Conservation (phyloP, 257 asterid genomes). For the Gentiana macrophylla region DNA sequence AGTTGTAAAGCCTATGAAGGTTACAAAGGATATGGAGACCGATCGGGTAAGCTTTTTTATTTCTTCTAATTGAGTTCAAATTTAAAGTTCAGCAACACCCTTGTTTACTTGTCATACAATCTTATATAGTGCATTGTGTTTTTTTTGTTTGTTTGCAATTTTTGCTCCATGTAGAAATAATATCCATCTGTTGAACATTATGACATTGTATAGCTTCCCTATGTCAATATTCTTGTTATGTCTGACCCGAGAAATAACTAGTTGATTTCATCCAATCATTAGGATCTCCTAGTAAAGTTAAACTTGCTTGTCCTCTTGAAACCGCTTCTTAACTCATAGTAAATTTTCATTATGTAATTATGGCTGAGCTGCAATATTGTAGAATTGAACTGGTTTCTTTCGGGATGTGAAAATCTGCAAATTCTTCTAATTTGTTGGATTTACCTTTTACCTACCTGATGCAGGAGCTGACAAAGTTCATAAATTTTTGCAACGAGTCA, state of each 20-base stretch:
- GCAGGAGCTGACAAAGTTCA: conserved; percentile 43
- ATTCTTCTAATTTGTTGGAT: background rate
- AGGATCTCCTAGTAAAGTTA: no score
- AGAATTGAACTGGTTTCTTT: no score
- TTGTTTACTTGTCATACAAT: background rate
- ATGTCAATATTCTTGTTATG: no score
- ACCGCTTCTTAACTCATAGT: background rate
- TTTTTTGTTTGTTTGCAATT: no score
- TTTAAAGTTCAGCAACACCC: background rate
- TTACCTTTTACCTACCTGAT: background rate
- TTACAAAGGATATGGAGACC: conserved; percentile 60
- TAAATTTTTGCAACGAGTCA: conserved; percentile 33
- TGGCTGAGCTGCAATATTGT: background rate
- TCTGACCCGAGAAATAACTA: no score
- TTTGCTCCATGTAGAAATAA: no score
- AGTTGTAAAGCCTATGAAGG: conserved; percentile 57
- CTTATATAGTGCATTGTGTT: background rate
- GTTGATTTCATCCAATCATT: no score
- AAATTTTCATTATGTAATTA: background rate
- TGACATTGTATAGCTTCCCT: no score
- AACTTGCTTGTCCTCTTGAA: no score
- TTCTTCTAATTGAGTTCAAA: background rate
- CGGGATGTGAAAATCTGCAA: background rate
- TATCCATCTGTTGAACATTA: no score
- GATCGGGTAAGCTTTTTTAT: conserved; percentile 36